Evolutionary conservation across 495 filamentous ascomycete species (phyloP), one percentile per base, ranked within the genome.

Genomic region (Chaetomium tenue): DNA sequence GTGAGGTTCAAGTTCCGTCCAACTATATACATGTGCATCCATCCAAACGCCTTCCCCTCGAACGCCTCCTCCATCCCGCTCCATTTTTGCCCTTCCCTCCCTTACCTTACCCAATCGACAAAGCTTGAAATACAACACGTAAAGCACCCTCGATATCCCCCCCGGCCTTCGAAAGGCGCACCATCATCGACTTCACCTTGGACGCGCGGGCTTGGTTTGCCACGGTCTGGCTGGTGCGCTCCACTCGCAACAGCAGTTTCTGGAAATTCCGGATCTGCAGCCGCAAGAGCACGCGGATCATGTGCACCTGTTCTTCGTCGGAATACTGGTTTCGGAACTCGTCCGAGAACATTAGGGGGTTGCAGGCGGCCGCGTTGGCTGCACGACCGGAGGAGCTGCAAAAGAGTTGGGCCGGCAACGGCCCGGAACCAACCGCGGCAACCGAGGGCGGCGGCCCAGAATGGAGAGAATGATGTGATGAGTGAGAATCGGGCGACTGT

Each of bases 281-380:
- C 30, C 28, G 47, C 58, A 66, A 13, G 2, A 66, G 28, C 33
- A 58, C 63, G 22, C 58, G 37, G 25, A 61, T 56, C 51, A 66
- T 66, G 58, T 66, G 63, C 3, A 58, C 42, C 51, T 66, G 63
- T 40, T 66, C 63, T 26, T 66, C 63, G 39, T 66, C 52, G 18
- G 58, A 61, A 18, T 66, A 66, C 58, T 57, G 50, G 18, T 15
- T 18, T 15, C 63, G 51, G 33, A 66, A 61, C 25, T 66, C 58
- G 40, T 66, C 52, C 11, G 58, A 61, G 40, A 66, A 66, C 63
- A 66, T 54, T 11, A 56, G 3, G 9, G 63, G 58, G 51, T 58
- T 66, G 39, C 63, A 66, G 4, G 18, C 15, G 28, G 62, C 48
- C 15, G n/a, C 18, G 42, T 33, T 51, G 16, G 62, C 62, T 18